Base-by-base conservation (phyloP, 192 early-diverging fungal genomes). In the Backusella sp. region DNA sequence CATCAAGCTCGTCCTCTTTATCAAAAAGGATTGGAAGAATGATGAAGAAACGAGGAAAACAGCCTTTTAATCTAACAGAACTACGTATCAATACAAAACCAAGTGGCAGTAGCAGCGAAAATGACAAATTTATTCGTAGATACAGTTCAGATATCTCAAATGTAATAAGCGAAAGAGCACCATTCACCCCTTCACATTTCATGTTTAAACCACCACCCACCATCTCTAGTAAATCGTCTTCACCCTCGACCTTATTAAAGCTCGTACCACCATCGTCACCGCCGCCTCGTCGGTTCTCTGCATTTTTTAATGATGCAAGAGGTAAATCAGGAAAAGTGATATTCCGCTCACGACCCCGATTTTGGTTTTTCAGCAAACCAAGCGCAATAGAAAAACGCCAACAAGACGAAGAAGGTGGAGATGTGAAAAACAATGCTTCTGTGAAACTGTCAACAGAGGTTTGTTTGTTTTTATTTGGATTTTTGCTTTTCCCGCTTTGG, bases 401-500 rank as follows among this genome's bases (percentile, higher is more conserved):
- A 62, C 11, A 62, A 3, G 56, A 62, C 2, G n/a, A 69, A 69
- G 68, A 69, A 37, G 11, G 37, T 21, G 21, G 7, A 4, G 35
- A 15, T 1, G 8, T 36, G 36, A 12, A 34, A 68, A 37, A 37
- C n/a, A 15, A 12, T 41, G 9, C 21, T 39, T 41, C 68, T 41
- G 19, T 41, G 19, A 41, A 69, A 69, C 35, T 69, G 11, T 36
- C 37, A 69, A 62, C 56, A 26, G 68, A 69, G 11, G n/a, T 37
- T 23, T 23, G n/a, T 21, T 37, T 69, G 34, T 69, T 69, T 69
- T 69, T 69, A 37, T 69, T 69, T 37, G 68, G 68, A 14, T 69
- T 69, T 69, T 41, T 69, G n/a, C n/a, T 69, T 69, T 37, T 37
- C 21, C 68, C 68, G 7, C 37, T 69, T 69, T 69, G 68, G 68